Conservation (phyloP, 2,329 filamentous ascomycete species). For the Fusarium nurragi region DNA sequence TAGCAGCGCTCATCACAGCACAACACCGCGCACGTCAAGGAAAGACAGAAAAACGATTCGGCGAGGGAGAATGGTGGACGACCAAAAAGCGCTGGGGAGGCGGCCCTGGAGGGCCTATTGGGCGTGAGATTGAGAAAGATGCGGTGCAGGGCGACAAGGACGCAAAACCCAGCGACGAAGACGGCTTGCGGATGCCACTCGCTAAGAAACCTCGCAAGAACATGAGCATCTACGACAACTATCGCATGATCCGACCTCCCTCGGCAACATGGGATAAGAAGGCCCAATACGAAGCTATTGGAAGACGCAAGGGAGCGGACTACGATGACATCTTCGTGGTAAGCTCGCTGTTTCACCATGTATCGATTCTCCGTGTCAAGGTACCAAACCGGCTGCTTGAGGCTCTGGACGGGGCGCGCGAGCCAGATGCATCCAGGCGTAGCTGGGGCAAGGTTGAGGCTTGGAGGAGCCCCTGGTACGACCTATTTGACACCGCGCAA, state of each 20-base stretch:
- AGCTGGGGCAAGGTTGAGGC: constrained; percentile 65
- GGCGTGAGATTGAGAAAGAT: constrained; percentile 65
- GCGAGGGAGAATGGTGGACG: constrained; percentile 70
- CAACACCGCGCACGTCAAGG: constrained; percentile 71
- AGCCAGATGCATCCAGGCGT: constrained; percentile 47
- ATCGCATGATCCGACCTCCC: constrained; percentile 69
- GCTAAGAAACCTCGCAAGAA: constrained; percentile 64
- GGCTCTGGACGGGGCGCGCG: constrained; percentile 59
- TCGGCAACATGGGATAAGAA: constrained; percentile 69
- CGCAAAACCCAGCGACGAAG: constrained; percentile 42
- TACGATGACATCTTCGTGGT: constrained; percentile 71
- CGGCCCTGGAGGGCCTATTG: constrained; percentile 69
- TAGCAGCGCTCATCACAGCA: constrained; percentile 69
- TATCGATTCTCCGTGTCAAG: constrained; percentile 67
- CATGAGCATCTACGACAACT: constrained; percentile 69
- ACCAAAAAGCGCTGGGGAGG: constrained; percentile 70
- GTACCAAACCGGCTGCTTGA: constrained; percentile 64
- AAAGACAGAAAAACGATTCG: constrained; percentile 64
- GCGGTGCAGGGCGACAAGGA: constrained; percentile 59
- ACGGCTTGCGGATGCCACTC: constrained; percentile 40
- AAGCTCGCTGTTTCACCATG: constrained; percentile 69
- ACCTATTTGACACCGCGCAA: constrained; percentile 65
- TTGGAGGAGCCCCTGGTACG: constrained; percentile 69
- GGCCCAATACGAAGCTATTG: constrained; percentile 66
- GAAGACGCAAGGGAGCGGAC: constrained; percentile 56